Conservation (phyloP, 1,284 basidiomycete species). For the Tilletia caries region DNA sequence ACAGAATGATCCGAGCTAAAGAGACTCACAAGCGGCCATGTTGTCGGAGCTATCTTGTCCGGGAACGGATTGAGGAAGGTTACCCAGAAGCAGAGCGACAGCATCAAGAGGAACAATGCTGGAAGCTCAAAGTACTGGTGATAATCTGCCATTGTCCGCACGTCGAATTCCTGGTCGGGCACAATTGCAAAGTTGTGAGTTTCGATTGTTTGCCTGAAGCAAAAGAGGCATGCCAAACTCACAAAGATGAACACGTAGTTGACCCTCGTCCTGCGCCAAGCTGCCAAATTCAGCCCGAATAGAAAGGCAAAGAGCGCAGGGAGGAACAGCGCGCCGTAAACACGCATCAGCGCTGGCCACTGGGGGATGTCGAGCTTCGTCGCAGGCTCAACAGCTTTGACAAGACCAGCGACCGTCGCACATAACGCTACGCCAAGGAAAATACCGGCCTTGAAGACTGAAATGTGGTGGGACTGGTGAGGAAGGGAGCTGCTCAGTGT, state of each 20-base stretch:
- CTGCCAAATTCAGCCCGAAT: slow-evolving; percentile 72
- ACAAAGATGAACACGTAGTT: slow-evolving; percentile 86
- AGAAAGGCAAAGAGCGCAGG: slow-evolving; percentile 75
- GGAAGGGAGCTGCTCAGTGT: slow-evolving; percentile 55
- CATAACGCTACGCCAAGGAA: slow-evolving; percentile 74
- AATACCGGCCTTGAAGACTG: slow-evolving; percentile 64
- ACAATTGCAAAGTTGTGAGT: not conserved
- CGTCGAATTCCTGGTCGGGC: slow-evolving; percentile 56
- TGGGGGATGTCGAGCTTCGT: slow-evolving; percentile 65
- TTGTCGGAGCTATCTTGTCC: slow-evolving; percentile 42
- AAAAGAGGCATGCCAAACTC: not conserved
- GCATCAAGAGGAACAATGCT: slow-evolving; percentile 69
- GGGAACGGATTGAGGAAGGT: slow-evolving; percentile 63
- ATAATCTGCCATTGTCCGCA: slow-evolving; percentile 71
- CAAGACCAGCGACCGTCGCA: slow-evolving; percentile 68
- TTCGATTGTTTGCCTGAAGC: not conserved
- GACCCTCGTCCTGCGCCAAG: slow-evolving; percentile 73
- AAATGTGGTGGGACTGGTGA: slow-evolving; percentile 63
- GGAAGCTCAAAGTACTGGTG: slow-evolving; percentile 82
- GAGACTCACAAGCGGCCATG: slow-evolving; percentile 67
- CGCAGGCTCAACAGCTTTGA: slow-evolving; percentile 64
- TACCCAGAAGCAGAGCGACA: slow-evolving; percentile 79
- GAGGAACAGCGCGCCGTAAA: slow-evolving; percentile 75
- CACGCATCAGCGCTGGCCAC: slow-evolving; percentile 71
- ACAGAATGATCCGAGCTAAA: not conserved